Evolutionary conservation across 2,329 filamentous ascomycete genomes (phyloP), one percentile per base, ranked within the genome.

Genomic region (Cercospora sesami): DNA sequence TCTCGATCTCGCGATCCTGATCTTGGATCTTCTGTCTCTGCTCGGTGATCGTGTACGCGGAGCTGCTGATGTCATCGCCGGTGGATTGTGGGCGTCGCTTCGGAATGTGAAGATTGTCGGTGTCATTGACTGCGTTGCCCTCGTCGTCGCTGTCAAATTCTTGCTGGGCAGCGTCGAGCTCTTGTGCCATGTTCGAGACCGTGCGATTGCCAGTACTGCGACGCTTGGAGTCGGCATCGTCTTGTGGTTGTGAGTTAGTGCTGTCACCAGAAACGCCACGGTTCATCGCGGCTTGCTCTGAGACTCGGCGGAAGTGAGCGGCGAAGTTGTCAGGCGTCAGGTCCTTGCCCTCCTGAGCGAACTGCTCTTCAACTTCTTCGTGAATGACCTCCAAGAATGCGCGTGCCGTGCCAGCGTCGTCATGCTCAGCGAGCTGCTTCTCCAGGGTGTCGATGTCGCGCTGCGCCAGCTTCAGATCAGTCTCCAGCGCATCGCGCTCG

Each of bases 291-390:
- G 61, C 42, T 31, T 68, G 66, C 31, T 68, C 39, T 21, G 61
- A 64, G 12, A 68, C 53, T 28, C 66, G 61, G 18, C 60, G 55
- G 14, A 69, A 48, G 39, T 67, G 68, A 18, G 45, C 60, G 21
- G 53, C 51, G 55, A 69, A 57, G 61, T 39, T 67, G 16, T 57
- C 65, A 18, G 65, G 65, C 10, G 62, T 69, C 16, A 69, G 58
- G 8, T 67, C 66, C 45, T 30, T 57, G 62, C 62, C 66, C 31
- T 55, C 45, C 10, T 68, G 39, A 5, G 28, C 18, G 36, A 66
- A 69, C 21, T 59, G 36, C 16, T 33, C 36, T 30, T 66, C 63
- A 8, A 69, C 33, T n/a, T 62, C 51, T 36, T 59, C 39, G 36
- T 63, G 48, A 53, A 69, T 64, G 48, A 42, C 39, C 28, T 63